Evolutionary conservation across 306 rosid species (phyloP).

Genomic region (Vachellia pachyceras): DNA sequence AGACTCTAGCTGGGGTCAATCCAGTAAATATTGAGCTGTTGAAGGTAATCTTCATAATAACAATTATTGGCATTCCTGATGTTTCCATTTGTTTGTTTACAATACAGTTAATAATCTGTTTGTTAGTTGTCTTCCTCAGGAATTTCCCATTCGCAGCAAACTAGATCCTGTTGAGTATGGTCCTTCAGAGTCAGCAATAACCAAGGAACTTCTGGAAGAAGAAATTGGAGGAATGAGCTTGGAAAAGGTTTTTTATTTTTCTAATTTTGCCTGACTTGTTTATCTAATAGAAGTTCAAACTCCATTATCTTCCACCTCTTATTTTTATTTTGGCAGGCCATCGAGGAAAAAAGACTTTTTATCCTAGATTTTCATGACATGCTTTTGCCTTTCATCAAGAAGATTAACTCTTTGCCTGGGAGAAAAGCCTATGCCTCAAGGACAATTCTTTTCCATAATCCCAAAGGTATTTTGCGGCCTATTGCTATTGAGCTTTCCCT

Average conservation of each 20-base stretch:
- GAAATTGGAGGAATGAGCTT: constrained; percentile 79
- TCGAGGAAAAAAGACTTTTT: constrained; percentile 84
- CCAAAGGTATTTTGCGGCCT: constrained; percentile 61
- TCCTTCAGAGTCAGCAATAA: constrained; percentile 76
- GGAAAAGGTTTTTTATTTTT: constrained; percentile 61
- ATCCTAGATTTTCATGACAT: constrained; percentile 84
- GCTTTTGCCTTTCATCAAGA: constrained; percentile 79
- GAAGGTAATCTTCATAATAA: constrained; percentile 59
- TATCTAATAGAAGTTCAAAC: constrained; percentile 17
- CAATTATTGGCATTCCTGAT: constrained; percentile 4
- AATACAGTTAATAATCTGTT: constrained; percentile 1
- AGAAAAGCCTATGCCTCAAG: constrained; percentile 86
- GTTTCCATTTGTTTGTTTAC: constrained; percentile 19
- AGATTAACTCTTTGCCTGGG: constrained; percentile 79
- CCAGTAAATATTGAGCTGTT: constrained; percentile 89
- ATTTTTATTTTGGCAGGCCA: constrained; percentile 59
- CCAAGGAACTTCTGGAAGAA: constrained; percentile 77
- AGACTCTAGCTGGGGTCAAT: constrained; percentile 88
- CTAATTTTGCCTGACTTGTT: constrained; percentile 28
- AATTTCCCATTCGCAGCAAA: constrained; percentile 79
- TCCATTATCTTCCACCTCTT: constrained; percentile 27
- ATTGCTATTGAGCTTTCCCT: constrained; percentile 89
- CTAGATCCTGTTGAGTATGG: constrained; percentile 79
- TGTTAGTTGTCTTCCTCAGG: constrained; percentile 52
- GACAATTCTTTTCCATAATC: constrained; percentile 66